These are phyloP conservation scores for Plasmopara muralis DNA, from an alignment of 352 stramenopile species.

Conservation along the genomic window DNA sequence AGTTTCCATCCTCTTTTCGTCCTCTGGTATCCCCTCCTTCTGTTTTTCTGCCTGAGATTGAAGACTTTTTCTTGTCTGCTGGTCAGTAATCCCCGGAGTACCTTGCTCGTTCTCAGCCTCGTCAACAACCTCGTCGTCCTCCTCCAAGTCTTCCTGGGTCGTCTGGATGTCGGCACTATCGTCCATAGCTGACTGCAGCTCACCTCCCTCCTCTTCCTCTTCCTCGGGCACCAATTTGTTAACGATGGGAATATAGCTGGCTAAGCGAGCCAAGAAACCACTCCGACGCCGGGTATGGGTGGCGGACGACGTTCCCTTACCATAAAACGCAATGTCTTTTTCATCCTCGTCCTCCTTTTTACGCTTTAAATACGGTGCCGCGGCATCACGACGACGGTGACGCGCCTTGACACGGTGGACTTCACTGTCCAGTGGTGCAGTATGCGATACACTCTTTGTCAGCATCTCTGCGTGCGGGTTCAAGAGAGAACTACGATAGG, in stretches of 20 bases:
- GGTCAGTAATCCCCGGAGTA: slow-evolving; percentile 11
- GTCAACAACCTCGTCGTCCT: slow-evolving; percentile 14
- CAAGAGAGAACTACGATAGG: neutral
- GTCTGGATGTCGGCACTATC: slow-evolving; percentile 16
- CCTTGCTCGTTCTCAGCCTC: slow-evolving; percentile 8
- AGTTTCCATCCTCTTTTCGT: slow-evolving; percentile 18
- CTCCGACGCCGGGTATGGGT: slow-evolving; percentile 6
- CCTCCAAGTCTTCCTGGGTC: slow-evolving; percentile 24
- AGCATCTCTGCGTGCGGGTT: slow-evolving; percentile 14
- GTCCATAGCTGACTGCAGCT: slow-evolving; percentile 9
- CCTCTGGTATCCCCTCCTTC: slow-evolving; percentile 15
- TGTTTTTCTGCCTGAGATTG: slow-evolving; percentile 14
- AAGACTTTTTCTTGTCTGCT: slow-evolving; percentile 2
- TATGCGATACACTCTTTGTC: slow-evolving; percentile 24
- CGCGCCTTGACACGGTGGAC: slow-evolving; percentile 18
- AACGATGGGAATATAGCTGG: slow-evolving; percentile 63
- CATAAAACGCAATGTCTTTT: slow-evolving; percentile 13
- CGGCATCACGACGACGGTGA: slow-evolving; percentile 32
- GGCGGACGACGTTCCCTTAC: slow-evolving; percentile 1
- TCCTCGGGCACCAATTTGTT: slow-evolving; percentile 43
- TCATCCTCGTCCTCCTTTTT: slow-evolving; percentile 16
- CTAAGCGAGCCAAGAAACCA: slow-evolving; percentile 48
- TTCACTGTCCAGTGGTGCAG: slow-evolving; percentile 15
- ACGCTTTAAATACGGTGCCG: slow-evolving; percentile 30
- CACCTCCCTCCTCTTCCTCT: slow-evolving; percentile 16